Percentiles rank a stretch among this genome's conserved stretches.
Conservation (phyloP, 1,284 basidiomycete species). For the Athelia sp. region DNA sequence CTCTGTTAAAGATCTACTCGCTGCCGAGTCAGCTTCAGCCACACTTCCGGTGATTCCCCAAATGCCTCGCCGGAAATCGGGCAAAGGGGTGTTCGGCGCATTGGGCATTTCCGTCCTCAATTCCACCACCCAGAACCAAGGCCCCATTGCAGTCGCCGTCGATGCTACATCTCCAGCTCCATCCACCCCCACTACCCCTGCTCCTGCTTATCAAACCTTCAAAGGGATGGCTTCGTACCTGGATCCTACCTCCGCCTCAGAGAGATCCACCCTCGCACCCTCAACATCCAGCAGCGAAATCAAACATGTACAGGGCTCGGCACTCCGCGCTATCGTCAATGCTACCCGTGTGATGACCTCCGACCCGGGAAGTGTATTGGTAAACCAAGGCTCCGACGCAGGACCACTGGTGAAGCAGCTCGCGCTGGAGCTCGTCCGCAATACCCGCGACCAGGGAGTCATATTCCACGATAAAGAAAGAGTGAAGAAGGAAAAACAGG, state of each 20-base stretch:
- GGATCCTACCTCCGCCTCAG: background rate
- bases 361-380: slow-evolving; percentile 71
- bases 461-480: slow-evolving; percentile 47
- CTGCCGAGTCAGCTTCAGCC: background rate
- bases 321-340: slow-evolving; percentile 73
- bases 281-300: slow-evolving; percentile 24
- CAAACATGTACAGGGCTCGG: slow-evolving; percentile 43
- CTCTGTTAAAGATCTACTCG: background rate
- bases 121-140: slow-evolving; percentile 26
- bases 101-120: slow-evolving; percentile 65
- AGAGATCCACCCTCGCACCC: slow-evolving; percentile 20
- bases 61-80: slow-evolving; percentile 34
- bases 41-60: slow-evolving; percentile 7
- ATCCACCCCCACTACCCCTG: slow-evolving; percentile 36
- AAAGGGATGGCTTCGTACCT: no score
- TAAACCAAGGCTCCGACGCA: slow-evolving; percentile 60
- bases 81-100: slow-evolving; percentile 65
- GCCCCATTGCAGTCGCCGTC: slow-evolving; percentile 1
- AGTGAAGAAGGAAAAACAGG: slow-evolving; percentile 37
- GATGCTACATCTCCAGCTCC: slow-evolving; percentile 23
- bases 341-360: slow-evolving; percentile 86
- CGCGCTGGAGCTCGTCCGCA: slow-evolving; percentile 68
- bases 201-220: slow-evolving; percentile 29
- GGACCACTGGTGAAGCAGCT: slow-evolving; percentile 57
- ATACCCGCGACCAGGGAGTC: slow-evolving; percentile 66